Evolutionary conservation across 2,329 filamentous ascomycete species (phyloP).

Genomic region (Venturia carpophila): DNA sequence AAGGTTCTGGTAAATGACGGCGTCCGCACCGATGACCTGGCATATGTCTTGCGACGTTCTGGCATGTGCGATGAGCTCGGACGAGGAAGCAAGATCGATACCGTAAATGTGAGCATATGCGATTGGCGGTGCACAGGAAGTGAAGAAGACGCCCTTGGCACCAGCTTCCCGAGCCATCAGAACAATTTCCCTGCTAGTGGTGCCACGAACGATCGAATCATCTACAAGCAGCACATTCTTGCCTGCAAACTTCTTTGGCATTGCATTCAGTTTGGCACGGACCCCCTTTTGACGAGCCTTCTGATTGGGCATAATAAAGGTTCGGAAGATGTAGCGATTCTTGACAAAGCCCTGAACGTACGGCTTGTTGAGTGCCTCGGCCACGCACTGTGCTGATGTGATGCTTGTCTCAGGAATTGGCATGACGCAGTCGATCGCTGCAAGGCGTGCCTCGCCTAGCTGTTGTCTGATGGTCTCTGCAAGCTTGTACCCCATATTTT

Average conservation of each 20-base stretch:
- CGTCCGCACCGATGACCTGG: constrained; percentile 62
- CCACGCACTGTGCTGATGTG: constrained; percentile 68
- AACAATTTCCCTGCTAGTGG: constrained; percentile 71
- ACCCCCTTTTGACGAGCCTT: constrained; percentile 75
- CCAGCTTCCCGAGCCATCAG: constrained; percentile 78
- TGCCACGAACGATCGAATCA: constrained; percentile 83
- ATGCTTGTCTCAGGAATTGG: constrained; percentile 79
- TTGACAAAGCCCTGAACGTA: constrained; percentile 80
- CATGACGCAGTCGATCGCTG: constrained; percentile 76
- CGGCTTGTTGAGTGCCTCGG: constrained; percentile 66
- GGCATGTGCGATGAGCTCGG: constrained; percentile 64
- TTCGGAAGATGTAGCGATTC: constrained; percentile 82
- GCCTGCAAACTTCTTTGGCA: constrained; percentile 74
- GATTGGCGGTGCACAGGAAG: constrained; percentile 73
- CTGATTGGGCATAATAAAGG: constrained; percentile 82
- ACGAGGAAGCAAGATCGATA: constrained; percentile 64
- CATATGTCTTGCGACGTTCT: constrained; percentile 55
- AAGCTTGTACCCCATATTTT: constrained; percentile 79
- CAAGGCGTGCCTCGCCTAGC: constrained; percentile 60
- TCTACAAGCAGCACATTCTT: constrained; percentile 79
- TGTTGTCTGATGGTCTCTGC: constrained; percentile 62
- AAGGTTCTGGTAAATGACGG: constrained; percentile 69
- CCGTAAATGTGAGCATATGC: constrained; percentile 82
- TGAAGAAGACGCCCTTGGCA: constrained; percentile 74
- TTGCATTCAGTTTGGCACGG: constrained; percentile 80